Conservation (phyloP, 176 grass and related monocot genomes). For the Musa beccarii region DNA sequence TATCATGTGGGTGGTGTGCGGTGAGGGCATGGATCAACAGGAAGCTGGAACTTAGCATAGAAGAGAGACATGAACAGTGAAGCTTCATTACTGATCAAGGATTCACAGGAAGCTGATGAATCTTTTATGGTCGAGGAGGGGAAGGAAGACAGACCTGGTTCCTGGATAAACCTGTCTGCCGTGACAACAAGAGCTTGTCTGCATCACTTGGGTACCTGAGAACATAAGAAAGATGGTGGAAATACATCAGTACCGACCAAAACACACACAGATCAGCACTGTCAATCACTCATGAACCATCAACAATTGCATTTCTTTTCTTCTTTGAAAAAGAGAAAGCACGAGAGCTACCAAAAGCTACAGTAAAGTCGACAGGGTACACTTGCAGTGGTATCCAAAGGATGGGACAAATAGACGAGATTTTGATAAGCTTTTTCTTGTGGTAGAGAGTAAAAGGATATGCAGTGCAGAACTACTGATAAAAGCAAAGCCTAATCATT, state of each 20-base stretch:
- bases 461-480: neutral
- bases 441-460: neutral
- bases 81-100: neutral
- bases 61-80: too few species aligned
- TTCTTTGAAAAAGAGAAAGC: neutral
- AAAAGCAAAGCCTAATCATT: slow-evolving; percentile 13
- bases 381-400: slow-evolving; percentile 11
- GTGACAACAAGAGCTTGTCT: slow-evolving; percentile 94
- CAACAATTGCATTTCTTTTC: neutral
- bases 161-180: slow-evolving; percentile 95
- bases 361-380: neutral
- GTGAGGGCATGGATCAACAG: neutral
- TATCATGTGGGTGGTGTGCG: too few species aligned
- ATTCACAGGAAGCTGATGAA: neutral
- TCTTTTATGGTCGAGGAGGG: neutral
- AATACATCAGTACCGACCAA: neutral
- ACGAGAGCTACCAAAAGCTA: neutral
- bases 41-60: too few species aligned
- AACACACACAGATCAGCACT: neutral
- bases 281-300: neutral
- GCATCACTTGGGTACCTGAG: slow-evolving; percentile 98
- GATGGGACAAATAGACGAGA: slow-evolving; percentile 1
- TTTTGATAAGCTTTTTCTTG: slow-evolving; percentile 20
- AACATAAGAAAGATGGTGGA: slow-evolving; percentile 21
- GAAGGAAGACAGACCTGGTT: slow-evolving; percentile 64